Conservation (phyloP, 192 early-diverging fungal species). For the Podila epicladia region DNA sequence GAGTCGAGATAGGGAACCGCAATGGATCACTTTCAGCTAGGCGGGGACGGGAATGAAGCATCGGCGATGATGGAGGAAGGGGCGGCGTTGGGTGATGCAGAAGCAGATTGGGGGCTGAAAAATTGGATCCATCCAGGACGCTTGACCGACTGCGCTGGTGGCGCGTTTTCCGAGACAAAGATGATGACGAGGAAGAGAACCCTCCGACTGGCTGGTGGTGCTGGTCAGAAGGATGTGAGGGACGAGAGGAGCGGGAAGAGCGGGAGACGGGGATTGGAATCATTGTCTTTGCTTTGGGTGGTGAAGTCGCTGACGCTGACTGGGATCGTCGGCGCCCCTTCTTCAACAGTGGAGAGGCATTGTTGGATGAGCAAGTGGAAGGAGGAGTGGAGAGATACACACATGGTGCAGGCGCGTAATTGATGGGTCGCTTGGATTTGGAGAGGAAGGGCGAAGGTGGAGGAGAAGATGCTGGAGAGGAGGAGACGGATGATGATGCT, state of each 20-base stretch:
- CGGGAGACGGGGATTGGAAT: neutral
- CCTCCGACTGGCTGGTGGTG: too few species aligned
- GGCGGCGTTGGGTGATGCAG: neutral
- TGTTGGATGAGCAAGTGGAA: neutral
- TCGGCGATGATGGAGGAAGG: neutral
- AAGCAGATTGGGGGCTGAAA: neutral
- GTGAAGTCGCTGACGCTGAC: neutral
- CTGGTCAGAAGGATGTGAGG: too few species aligned
- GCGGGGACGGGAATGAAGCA: neutral
- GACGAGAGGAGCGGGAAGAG: too few species aligned
- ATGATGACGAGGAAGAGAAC: too few species aligned
- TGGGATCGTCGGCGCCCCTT: neutral
- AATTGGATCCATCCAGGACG: neutral
- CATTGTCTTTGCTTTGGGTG: neutral
- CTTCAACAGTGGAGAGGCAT: neutral
- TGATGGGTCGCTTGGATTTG: neutral
- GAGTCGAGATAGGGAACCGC: neutral
- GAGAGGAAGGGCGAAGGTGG: neutral
- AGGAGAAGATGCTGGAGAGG: neutral
- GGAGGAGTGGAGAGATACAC: conserved; percentile 6
- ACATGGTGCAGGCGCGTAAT: neutral
- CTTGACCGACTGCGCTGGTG: neutral
- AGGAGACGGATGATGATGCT: conserved; percentile 2
- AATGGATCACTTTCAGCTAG: neutral
- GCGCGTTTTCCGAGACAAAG: neutral